These are phyloP conservation scores for Entomortierella parvispora DNA, from an alignment of 192 early-diverging fungal genomes.

Conservation along the genomic window DNA sequence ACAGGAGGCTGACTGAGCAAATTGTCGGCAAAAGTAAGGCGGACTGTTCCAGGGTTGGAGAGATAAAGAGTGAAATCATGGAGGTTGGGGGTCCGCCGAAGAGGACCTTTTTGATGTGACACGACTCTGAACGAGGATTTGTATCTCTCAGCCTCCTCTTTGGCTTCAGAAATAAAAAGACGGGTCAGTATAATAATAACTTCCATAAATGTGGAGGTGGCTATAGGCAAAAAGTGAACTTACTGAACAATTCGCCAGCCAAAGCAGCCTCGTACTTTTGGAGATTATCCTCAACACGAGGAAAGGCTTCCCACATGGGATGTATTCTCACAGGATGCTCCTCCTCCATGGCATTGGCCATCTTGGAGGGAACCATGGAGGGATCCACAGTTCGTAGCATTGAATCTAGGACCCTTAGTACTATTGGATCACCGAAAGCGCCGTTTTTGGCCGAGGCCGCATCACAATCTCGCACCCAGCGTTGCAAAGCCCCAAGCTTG, in stretches of 20 bases:
- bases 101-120: conserved; percentile 59
- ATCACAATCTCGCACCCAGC: conserved; percentile 80
- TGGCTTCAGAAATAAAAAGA: conserved; percentile 7
- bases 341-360: not conserved
- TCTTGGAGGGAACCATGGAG: conserved; percentile 52
- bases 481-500: conserved; percentile 69
- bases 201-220: not conserved
- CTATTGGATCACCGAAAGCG: conserved; percentile 52
- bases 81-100: conserved; percentile 68
- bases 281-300: conserved; percentile 29
- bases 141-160: conserved; percentile 43
- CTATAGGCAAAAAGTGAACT: conserved; percentile 1
- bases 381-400: conserved; percentile 74
- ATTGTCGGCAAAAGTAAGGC: conserved; percentile 25
- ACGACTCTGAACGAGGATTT: conserved; percentile 62
- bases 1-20: conserved; percentile 34
- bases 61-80: conserved; percentile 69
- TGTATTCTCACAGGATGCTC: conserved; percentile 38
- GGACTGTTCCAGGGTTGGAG: conserved; percentile 64
- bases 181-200: too few relatives aligned
- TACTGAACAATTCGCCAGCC: conserved; percentile 38
- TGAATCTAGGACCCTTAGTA: conserved; percentile 69
- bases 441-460: conserved; percentile 63
- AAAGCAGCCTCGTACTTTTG: conserved; percentile 42
- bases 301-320: conserved; percentile 56